These are phyloP conservation scores for Chrysanthemum seticuspe DNA, from an alignment of 129 eudicot species.

Conservation along the genomic window DNA sequence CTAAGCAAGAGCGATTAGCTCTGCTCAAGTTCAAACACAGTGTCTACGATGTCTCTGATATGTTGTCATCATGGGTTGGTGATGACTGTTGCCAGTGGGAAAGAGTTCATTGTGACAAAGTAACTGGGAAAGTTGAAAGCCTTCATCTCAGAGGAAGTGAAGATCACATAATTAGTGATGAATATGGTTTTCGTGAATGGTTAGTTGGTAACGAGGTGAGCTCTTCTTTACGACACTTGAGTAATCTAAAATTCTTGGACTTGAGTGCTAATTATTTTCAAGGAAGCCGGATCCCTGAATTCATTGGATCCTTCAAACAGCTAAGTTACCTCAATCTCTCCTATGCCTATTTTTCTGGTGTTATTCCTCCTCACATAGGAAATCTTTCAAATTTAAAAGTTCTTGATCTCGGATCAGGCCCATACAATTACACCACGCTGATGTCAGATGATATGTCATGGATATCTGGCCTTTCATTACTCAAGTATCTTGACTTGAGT, in stretches of 20 bases:
- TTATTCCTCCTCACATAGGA: conserved; percentile 13
- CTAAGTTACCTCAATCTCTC: conserved; percentile 25
- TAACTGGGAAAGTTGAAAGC: no score
- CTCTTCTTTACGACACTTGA: neutral
- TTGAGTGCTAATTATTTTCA: conserved; percentile 19
- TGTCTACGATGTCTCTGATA: no score
- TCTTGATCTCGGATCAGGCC: conserved; percentile 19
- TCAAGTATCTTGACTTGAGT: conserved; percentile 1
- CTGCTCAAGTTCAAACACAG: no score
- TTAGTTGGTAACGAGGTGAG: neutral
- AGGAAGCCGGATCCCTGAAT: conserved; percentile 1
- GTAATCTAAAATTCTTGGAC: conserved; percentile 15
- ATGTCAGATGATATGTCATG: neutral
- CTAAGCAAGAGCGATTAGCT: no score
- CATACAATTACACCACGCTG: neutral
- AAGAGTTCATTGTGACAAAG: no score
- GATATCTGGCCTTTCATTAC: neutral
- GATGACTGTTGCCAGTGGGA: no score
- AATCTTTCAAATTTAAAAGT: neutral
- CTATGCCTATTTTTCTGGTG: neutral
- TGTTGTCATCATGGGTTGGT: no score
- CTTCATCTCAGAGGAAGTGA: no score
- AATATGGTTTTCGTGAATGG: no score
- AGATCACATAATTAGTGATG: no score
- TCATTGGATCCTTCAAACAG: conserved; percentile 19